Percentiles rank a stretch among this genome's conserved stretches.
Conservation (phyloP, 495 filamentous ascomycete species). For the Aspergillus avenaceus region DNA sequence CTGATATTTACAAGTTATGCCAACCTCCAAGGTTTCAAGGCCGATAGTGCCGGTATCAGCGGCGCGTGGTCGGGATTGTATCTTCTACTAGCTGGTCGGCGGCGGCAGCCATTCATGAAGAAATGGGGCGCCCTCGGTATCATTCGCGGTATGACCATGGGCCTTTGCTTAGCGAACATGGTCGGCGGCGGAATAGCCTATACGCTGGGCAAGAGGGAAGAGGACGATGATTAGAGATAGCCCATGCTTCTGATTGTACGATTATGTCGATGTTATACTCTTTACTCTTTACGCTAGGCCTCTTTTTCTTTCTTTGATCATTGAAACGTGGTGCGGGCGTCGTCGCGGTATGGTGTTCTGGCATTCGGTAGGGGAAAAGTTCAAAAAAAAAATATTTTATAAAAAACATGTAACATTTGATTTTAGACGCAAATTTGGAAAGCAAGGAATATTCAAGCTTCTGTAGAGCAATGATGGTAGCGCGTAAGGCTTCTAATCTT, state of each 20-base stretch:
- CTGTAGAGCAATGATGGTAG: no score
- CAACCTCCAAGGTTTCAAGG: slow-evolving; percentile 71
- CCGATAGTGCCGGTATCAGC: slow-evolving; percentile 77
- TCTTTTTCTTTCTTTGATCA: no score
- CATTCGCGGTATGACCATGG: slow-evolving; percentile 68
- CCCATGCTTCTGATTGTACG: background rate
- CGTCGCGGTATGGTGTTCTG: slow-evolving; percentile 14
- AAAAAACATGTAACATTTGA: no score
- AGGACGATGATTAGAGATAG: slow-evolving; percentile 29
- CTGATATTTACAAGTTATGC: slow-evolving; percentile 86
- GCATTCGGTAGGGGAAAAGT: background rate
- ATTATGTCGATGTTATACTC: no score
- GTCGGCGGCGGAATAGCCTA: slow-evolving; percentile 70
- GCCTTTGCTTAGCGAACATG: slow-evolving; percentile 63
- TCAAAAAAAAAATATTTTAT: no score
- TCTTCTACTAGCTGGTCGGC: slow-evolving; percentile 66
- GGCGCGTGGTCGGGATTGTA: slow-evolving; percentile 88
- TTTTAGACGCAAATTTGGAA: no score
- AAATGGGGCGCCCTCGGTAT: slow-evolving; percentile 66
- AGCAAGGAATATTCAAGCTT: no score
- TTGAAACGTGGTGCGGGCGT: slow-evolving; percentile 10
- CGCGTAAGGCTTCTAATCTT: no score
- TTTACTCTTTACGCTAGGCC: no score
- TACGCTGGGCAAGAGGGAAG: slow-evolving; percentile 56
- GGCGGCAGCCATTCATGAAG: slow-evolving; percentile 53